These are phyloP conservation scores for Warburgia ugandensis DNA, from an alignment of 164 flowering plant species.

Conservation along the genomic window DNA sequence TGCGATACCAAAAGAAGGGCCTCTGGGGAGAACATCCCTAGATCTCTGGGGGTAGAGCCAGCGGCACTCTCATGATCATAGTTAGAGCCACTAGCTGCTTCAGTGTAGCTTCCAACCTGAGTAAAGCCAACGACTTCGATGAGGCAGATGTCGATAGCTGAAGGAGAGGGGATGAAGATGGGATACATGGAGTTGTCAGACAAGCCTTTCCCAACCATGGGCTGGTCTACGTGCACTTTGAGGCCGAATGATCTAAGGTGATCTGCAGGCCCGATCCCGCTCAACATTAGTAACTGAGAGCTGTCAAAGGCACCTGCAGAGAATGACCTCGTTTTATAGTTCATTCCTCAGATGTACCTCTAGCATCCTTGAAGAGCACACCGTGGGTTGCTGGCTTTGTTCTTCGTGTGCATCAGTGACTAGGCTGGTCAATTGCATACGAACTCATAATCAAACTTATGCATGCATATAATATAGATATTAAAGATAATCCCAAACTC, in stretches of 20 bases:
- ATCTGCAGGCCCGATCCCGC: constrained; percentile 8
- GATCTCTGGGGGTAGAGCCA: too few relatives aligned
- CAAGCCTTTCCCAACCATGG: constrained; percentile 66
- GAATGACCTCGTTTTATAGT: constrained; percentile 45
- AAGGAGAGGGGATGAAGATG: constrained; percentile 52
- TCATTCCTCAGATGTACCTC: constrained; percentile 23
- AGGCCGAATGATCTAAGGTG: constrained; percentile 30
- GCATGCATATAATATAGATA: neutral
- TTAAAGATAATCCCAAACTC: neutral
- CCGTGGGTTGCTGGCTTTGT: constrained; percentile 41
- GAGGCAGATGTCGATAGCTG: constrained; percentile 63
- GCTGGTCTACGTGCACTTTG: constrained; percentile 39
- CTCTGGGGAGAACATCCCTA: too few relatives aligned
- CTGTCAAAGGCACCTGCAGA: constrained; percentile 75
- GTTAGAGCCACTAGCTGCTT: constrained; percentile 54
- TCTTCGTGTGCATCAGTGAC: constrained; percentile 18
- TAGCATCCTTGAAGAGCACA: constrained; percentile 36
- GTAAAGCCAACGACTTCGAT: constrained; percentile 73
- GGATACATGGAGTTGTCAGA: constrained; percentile 81
- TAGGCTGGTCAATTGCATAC: too few relatives aligned
- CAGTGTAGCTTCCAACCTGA: constrained; percentile 49
- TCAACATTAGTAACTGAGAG: constrained; percentile 60
- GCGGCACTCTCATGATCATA: neutral
- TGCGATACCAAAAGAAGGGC: too few relatives aligned
- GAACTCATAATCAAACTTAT: neutral